Percentiles rank a stretch among this genome's conserved stretches.
phyloP scores from a whole-genome alignment of 345 rosid species.

The Salix brachista region DNA sequence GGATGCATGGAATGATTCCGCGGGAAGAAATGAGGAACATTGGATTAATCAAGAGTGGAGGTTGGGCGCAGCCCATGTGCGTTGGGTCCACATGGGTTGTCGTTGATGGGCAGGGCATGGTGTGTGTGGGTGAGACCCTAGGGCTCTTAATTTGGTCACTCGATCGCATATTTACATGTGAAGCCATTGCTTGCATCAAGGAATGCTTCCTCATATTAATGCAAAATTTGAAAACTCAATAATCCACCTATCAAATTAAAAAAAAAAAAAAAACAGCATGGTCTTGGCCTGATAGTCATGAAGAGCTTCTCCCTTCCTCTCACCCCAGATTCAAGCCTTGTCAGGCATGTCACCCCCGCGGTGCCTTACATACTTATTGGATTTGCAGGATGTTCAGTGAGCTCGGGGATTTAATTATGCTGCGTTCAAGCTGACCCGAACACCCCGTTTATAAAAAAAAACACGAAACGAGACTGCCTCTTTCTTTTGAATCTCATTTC shows the following conservation, averaged over 20 bases:
- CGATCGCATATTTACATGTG: background rate
- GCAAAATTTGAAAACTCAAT: background rate
- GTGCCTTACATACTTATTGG: too few relatives aligned
- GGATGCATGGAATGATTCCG: background rate
- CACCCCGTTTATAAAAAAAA: too few relatives aligned
- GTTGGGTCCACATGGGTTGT: constrained; percentile 40
- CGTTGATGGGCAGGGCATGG: constrained; percentile 25
- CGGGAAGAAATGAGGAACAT: constrained; percentile 18
- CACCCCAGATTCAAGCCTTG: too few relatives aligned
- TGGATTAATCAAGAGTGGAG: constrained; percentile 7
- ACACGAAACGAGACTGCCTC: too few relatives aligned
- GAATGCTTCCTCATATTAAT: background rate
- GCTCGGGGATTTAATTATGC: too few relatives aligned
- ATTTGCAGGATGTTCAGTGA: too few relatives aligned
- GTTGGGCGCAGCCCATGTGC: constrained; percentile 27
- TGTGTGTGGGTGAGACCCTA: background rate
- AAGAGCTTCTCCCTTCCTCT: too few relatives aligned
- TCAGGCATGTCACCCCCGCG: too few relatives aligned
- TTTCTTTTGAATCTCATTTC: too few relatives aligned
- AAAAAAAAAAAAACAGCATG: too few relatives aligned
- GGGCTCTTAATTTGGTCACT: background rate
- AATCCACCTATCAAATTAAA: background rate
- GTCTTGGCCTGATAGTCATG: too few relatives aligned
- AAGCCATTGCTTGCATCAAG: background rate
- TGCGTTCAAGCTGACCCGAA: too few relatives aligned